Evolutionary conservation across 2,329 filamentous ascomycete genomes (phyloP).

Genomic region (Alternaria novae-zelandiae): DNA sequence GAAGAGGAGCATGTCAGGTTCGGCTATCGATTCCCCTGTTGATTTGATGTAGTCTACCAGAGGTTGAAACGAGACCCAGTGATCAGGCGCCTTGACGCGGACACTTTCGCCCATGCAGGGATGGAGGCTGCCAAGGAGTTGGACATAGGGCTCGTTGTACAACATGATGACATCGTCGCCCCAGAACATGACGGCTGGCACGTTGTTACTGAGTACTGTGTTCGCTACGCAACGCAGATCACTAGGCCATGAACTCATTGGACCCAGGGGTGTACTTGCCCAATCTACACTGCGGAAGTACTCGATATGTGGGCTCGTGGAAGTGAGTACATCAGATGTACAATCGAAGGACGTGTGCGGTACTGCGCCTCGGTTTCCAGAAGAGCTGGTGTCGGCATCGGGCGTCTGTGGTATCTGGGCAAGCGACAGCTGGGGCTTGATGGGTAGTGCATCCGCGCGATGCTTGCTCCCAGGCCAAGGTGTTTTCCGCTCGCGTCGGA

Average conservation of each 20-base stretch:
- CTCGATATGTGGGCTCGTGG: conserved; percentile 61
- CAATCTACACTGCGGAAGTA: conserved; percentile 75
- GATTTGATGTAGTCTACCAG: conserved; percentile 30
- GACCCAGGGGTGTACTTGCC: conserved; percentile 72
- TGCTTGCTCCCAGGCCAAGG: conserved; percentile 52
- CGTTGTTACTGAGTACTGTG: conserved; percentile 65
- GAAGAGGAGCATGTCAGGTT: conserved; percentile 75
- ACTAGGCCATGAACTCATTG: conserved; percentile 71
- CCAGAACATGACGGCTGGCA: conserved; percentile 70
- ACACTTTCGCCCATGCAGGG: conserved; percentile 65
- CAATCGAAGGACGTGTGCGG: conserved; percentile 20
- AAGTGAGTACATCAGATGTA: conserved; percentile 15
- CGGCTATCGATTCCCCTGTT: conserved; percentile 26
- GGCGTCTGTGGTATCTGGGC: neutral
- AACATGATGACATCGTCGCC: conserved; percentile 45
- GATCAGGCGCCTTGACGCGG: conserved; percentile 73
- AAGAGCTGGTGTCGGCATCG: neutral
- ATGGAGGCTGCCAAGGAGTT: conserved; percentile 47
- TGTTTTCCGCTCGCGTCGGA: conserved; percentile 43
- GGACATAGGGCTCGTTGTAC: conserved; percentile 48
- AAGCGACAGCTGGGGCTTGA: conserved; percentile 32
- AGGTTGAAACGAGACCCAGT: conserved; percentile 53
- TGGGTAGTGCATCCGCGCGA: conserved; percentile 47
- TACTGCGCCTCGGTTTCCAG: neutral
- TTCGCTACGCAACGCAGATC: conserved; percentile 78